Base-by-base conservation (phyloP, 306 rosid species). In the Amphicarpaea edgeworthii region DNA sequence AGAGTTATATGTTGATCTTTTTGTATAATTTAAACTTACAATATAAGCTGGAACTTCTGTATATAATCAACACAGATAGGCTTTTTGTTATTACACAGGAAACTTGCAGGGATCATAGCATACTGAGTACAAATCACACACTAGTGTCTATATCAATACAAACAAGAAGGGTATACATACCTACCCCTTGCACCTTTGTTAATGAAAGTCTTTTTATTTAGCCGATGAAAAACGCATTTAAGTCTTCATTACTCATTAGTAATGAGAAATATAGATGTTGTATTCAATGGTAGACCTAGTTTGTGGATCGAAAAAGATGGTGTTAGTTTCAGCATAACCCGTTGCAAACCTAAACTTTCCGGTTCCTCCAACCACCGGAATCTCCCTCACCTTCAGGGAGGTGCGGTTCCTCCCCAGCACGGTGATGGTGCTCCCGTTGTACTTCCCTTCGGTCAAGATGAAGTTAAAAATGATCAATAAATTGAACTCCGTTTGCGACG, bases 381-480 rank as follows among this genome's bases (percentile, higher is more conserved):
- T 10, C 34, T 55, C 62, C 34, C 16, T 55, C 0, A 55, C 16
- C 60, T 53, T 53, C 0, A 2, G 30, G 28, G 12, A 7, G 55
- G 24, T 14, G 12, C n/a, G 62, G 62, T 11, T 55, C 7, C 62
- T 21, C 16, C 62, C 62, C 62, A 55, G 23, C n/a, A 89, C 28
- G 0, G 87, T 81, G 30, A 89, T 51, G 12, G 82, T 82, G 73
- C 97, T 91, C 0, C 93, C 97, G 15, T 87, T 91, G 30, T 93
- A 90, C 28, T 88, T 90, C 5, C 94, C 96, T 34, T 88, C 76
- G 1, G 68, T 3, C 6, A 90, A 88, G 0, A 50, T 84, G 8
- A 93, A 93, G 26, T 85, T 93, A 88, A 84, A 78, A 6, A 84
- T 85, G 88, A 87, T 82, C 40, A 90, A 53, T 0, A 88, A 23